Evolutionary conservation across 331 rosid genomes (phyloP).

Genomic region (Prunus yedoensis): DNA sequence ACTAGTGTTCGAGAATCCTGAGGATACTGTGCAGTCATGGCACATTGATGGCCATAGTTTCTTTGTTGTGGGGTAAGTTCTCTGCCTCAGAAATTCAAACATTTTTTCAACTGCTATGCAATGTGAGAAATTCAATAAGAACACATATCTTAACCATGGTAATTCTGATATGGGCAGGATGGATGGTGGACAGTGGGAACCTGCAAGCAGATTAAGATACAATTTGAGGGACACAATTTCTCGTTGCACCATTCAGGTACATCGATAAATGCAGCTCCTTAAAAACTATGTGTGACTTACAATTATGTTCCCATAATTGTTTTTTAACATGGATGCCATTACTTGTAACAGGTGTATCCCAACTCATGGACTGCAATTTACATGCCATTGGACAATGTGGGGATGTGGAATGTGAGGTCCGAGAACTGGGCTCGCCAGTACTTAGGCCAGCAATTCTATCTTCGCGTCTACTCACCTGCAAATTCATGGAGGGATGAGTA

Average conservation of each 20-base stretch:
- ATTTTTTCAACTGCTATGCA: neutral
- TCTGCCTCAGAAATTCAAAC: neutral
- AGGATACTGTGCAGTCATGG: slow-evolving; percentile 67
- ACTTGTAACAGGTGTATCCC: slow-evolving; percentile 62
- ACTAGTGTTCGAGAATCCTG: slow-evolving; percentile 68
- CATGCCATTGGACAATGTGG: slow-evolving; percentile 81
- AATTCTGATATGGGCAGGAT: slow-evolving; percentile 41
- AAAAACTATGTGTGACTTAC: neutral
- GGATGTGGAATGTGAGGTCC: slow-evolving; percentile 82
- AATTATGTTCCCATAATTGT: neutral
- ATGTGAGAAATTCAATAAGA: neutral
- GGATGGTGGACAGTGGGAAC: slow-evolving; percentile 86
- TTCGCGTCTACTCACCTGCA: slow-evolving; percentile 67
- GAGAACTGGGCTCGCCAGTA: slow-evolving; percentile 71
- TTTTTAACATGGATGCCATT: neutral
- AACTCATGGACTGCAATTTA: slow-evolving; percentile 78
- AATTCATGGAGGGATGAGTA: slow-evolving; percentile 86
- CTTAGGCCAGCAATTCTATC: slow-evolving; percentile 76
- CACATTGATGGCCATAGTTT: slow-evolving; percentile 74
- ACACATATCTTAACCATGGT: neutral
- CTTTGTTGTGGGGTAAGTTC: slow-evolving; percentile 71
- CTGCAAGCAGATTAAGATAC: slow-evolving; percentile 55
- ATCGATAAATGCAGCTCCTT: neutral
- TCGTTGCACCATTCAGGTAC: slow-evolving; percentile 75
- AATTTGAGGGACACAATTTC: slow-evolving; percentile 67